Conservation (phyloP, 768 basidiomycete genomes). For the Floccularia luteovirens region DNA sequence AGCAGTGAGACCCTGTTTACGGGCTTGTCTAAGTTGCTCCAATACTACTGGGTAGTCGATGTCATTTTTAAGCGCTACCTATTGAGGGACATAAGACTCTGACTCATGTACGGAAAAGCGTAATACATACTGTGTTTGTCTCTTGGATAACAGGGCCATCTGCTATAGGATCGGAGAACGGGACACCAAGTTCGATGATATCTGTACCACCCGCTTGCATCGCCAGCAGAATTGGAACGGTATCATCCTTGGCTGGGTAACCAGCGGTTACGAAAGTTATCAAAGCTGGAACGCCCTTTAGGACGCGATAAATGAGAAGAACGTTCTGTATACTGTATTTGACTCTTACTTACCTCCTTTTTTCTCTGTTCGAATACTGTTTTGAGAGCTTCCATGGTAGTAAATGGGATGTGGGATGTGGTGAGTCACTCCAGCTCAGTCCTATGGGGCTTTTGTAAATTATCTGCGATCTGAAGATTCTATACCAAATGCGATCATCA, state of each 20-base stretch:
- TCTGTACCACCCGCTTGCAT: slow-evolving; percentile 94
- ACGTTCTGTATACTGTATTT: neutral
- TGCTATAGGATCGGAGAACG: slow-evolving; percentile 94
- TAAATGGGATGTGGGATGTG: slow-evolving; percentile 6
- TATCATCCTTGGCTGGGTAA: slow-evolving; percentile 72
- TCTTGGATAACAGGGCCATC: slow-evolving; percentile 94
- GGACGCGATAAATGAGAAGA: neutral
- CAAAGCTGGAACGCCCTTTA: slow-evolving; percentile 58
- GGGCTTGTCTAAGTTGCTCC: slow-evolving; percentile 67
- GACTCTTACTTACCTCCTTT: slow-evolving; percentile 31
- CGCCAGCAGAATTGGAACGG: slow-evolving; percentile 81
- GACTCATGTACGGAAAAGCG: neutral
- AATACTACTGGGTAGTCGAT: slow-evolving; percentile 75
- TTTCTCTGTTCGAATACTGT: slow-evolving; percentile 65
- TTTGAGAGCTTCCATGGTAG: slow-evolving; percentile 61
- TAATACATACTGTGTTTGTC: slow-evolving; percentile 75
- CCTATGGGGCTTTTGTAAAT: slow-evolving; percentile 12
- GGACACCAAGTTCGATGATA: slow-evolving; percentile 91
- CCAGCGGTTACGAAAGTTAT: slow-evolving; percentile 95
- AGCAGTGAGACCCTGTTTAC: slow-evolving; percentile 70
- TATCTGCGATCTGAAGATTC: slow-evolving; percentile 8
- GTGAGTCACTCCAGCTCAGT: slow-evolving; percentile 7
- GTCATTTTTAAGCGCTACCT: slow-evolving; percentile 82
- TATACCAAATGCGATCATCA: slow-evolving; percentile 1
- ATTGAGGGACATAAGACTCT: slow-evolving; percentile 8